A percentile compares a stretch with the other conserved stretches of the same genome.
phyloP scores from a whole-genome alignment of 2,329 filamentous ascomycete genomes.

The Xylaria sp. region DNA sequence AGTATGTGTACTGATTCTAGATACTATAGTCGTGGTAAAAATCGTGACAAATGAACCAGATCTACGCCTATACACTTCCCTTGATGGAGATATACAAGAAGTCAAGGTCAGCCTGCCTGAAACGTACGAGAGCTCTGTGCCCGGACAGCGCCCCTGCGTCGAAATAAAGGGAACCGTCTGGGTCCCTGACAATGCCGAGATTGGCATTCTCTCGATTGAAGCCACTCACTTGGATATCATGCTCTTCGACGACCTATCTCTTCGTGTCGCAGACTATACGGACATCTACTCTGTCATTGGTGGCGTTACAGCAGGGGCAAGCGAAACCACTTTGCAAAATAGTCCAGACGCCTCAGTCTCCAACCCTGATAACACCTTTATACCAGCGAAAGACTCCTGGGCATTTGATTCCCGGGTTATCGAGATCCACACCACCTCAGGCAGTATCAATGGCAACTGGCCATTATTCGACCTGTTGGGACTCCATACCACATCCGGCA shows the following conservation, averaged over 20 bases:
- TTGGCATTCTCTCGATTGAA: slow-evolving; percentile 54
- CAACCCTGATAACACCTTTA: slow-evolving; percentile 41
- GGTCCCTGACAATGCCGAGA: slow-evolving; percentile 55
- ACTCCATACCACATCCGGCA: slow-evolving; percentile 59
- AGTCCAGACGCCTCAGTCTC: neutral
- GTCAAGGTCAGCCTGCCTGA: slow-evolving; percentile 56
- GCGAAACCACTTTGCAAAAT: slow-evolving; percentile 40
- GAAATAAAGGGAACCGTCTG: slow-evolving; percentile 60
- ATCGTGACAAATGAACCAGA: slow-evolving; percentile 58
- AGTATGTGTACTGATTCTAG: slow-evolving; percentile 1
- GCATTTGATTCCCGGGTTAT: slow-evolving; percentile 57
- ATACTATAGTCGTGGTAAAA: slow-evolving; percentile 55
- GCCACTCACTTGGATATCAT: slow-evolving; percentile 53
- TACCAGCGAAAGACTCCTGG: slow-evolving; percentile 52
- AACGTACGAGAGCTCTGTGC: slow-evolving; percentile 46
- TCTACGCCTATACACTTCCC: slow-evolving; percentile 52
- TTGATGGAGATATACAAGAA: slow-evolving; percentile 52
- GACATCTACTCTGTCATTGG: slow-evolving; percentile 55
- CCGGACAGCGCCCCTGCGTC: slow-evolving; percentile 56
- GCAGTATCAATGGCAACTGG: slow-evolving; percentile 60
- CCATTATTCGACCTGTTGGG: slow-evolving; percentile 62
- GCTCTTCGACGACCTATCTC: slow-evolving; percentile 53
- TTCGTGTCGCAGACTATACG: slow-evolving; percentile 51
- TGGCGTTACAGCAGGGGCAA: slow-evolving; percentile 52
- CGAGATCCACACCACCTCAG: slow-evolving; percentile 56